Base-by-base conservation (phyloP, 2,329 filamentous ascomycete species). In the Ascosphaera apis region DNA sequence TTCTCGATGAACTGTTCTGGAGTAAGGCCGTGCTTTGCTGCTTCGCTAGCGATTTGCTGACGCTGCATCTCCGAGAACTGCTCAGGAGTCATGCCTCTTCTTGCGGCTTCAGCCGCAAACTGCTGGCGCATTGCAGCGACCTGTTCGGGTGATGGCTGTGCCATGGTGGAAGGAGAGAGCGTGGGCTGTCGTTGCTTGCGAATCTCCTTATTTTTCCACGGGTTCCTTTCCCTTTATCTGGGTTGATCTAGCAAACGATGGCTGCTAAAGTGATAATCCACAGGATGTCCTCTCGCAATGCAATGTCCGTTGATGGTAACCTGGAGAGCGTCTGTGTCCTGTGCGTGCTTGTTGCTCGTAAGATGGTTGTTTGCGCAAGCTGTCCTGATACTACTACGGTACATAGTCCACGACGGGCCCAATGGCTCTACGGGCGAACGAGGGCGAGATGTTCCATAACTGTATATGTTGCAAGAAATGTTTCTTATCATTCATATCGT, bases 81-180 rank as follows among this genome's bases (percentile, higher is more conserved):
- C 32, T 76, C 81, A 1, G 88, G 75, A 4, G 76, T 72, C 67
- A 95, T 73, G 53, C 84, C 84, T 43, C 75, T 70, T 58, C 78
- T 83, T 49, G 78, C 66, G 34, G 86, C 86, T 56, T 93, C 84
- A 35, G 70, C 68, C 34, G 76, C 76, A 32, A 93, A 61, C 56
- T 88, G 77, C 47, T 73, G 70, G 55, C 91, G 80, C 66, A 93
- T 88, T 38, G 68, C 66, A 38, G 71, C 69, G 43, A 92, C 79
- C 61, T 93, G 83, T 59, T 92, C 77, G 34, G 78, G 83, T 15
- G 75, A 72, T 23, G 81, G 81, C 44, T 47, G 48, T 34, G 57
- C 53, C 42, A 44, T 44, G 36, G 11, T 36, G 35, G 27, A 21
- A 15, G 18, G n/a, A 13, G n/a, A 30, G 27, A n/a, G 27, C 27